Evolutionary conservation across 306 rosid genomes (phyloP), one percentile per base, ranked within the genome.

Genomic region (Trifolium dubium): DNA sequence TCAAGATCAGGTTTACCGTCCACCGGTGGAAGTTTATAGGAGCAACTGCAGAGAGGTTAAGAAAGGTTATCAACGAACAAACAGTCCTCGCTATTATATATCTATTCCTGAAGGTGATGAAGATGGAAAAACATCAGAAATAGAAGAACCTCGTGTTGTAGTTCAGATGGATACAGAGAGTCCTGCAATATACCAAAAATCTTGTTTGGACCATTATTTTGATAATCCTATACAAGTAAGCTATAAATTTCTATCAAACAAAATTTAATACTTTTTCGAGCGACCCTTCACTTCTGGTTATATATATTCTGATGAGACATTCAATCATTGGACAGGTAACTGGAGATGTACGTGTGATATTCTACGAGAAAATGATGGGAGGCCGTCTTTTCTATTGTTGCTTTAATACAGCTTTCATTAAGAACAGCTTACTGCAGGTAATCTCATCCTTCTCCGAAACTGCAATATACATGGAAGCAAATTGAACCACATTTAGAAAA

Each of bases 121-220:
- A 44, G 87, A 87, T 55, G 86, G 75, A 77, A 67, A 66, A 14
- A 39, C 72, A 81, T 37, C 85, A 32, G 86, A 84, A 62, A 9
- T 17, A 53, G 91, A 80, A 39, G 87, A 87, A 72, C 88, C 92
- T 62, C 92, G 43, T 65, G 59, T 83, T 30, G 87, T 90, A 14
- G 96, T 92, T 65, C 99, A 92, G 83, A 92, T 95, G 99, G 99
- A 95, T 73, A 95, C 98, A 2, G 99, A 92, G 83, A 84, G 80
- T 83, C 83, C 99, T 56, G 83, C 80, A 2, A 83, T 92, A 23
- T 88, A 90, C 84, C 82, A 92, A 53, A 95, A 92, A 41, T 76
- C 88, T 8, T 90, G 93, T 80, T 96, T 95, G 85, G 98, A 90
- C 53, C 90, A 84, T 85, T 86, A 86, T 81, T 92, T 92, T 66